Conservation (phyloP, 2,329 filamentous ascomycete genomes). For the Neofusicoccum parvum region DNA sequence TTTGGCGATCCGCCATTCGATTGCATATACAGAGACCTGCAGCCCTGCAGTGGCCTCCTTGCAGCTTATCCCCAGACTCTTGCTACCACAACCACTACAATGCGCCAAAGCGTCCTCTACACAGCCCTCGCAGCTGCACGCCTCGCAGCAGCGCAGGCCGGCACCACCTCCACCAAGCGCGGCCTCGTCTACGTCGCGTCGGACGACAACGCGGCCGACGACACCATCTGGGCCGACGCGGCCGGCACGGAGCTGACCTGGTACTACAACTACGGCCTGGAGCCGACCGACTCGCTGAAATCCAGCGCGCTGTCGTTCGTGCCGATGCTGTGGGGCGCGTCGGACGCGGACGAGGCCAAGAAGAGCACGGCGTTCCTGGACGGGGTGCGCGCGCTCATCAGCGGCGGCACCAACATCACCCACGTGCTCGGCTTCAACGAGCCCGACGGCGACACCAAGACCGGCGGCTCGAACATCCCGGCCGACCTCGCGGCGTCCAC, state of each 20-base stretch:
- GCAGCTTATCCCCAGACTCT: background rate
- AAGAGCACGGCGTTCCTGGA: conserved; percentile 62
- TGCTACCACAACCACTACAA: background rate
- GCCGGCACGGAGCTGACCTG: conserved; percentile 64
- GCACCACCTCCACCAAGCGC: conserved; percentile 61
- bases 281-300: conserved; percentile 57
- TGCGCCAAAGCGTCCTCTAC: background rate
- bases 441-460: conserved; percentile 61
- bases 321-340: conserved; percentile 76
- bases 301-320: conserved; percentile 65
- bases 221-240: conserved; percentile 61
- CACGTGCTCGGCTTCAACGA: conserved; percentile 80
- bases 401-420: conserved; percentile 54
- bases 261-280: conserved; percentile 79
- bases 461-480: conserved; percentile 65
- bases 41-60: background rate
- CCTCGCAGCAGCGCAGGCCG: conserved; percentile 24
- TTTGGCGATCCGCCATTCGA: background rate
- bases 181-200: conserved; percentile 71
- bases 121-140: conserved; percentile 12
- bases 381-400: conserved; percentile 59
- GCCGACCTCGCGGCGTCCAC: conserved; percentile 64
- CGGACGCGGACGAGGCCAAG: conserved; percentile 34
- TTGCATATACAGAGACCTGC: background rate
- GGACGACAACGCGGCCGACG: conserved; percentile 58